These are phyloP conservation scores for Pseudomicrostroma phylloplanum DNA, from an alignment of 1,284 basidiomycete genomes.

Conservation along the genomic window DNA sequence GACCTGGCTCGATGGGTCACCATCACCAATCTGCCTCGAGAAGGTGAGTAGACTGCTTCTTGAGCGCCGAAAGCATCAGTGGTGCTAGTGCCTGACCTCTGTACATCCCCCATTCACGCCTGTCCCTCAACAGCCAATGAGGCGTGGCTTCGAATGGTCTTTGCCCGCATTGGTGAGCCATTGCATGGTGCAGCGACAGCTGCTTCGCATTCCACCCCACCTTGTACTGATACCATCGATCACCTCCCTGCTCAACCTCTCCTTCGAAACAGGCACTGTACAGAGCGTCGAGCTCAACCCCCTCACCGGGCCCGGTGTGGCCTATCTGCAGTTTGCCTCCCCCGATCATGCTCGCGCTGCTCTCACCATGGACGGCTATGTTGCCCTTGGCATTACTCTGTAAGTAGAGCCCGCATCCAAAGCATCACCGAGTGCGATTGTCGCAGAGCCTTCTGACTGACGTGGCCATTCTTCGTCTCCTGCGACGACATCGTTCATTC, in stretches of 20 bases:
- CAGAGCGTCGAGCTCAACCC: conserved; percentile 6
- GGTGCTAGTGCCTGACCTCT: not conserved
- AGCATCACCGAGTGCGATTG: not conserved
- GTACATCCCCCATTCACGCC: not conserved
- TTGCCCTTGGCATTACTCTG: conserved; percentile 14
- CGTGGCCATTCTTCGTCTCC: not conserved
- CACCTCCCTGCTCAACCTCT: not conserved
- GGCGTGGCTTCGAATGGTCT: conserved; percentile 15
- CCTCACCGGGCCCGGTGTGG: conserved; percentile 2
- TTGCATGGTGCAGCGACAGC: not conserved
- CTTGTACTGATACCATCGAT: not conserved
- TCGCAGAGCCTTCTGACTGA: not conserved
- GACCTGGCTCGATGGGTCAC: conserved; percentile 3
- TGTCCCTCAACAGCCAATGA: conserved; percentile 14
- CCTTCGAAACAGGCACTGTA: conserved; percentile 7
- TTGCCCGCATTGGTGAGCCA: conserved; percentile 17
- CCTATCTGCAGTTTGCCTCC: conserved; percentile 13
- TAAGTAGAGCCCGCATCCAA: not conserved
- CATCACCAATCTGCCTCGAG: conserved; percentile 12
- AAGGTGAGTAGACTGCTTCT: conserved; percentile 7
- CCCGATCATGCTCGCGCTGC: conserved; percentile 14
- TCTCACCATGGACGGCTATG: conserved; percentile 15
- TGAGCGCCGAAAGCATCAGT: not conserved
- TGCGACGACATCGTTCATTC: not conserved
- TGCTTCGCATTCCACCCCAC: not conserved